A percentile compares a stretch with the other conserved stretches of the same genome.
These are phyloP conservation scores for Hymenoscyphus linearis DNA, from an alignment of 2,329 filamentous ascomycete species.

Conservation along the genomic window DNA sequence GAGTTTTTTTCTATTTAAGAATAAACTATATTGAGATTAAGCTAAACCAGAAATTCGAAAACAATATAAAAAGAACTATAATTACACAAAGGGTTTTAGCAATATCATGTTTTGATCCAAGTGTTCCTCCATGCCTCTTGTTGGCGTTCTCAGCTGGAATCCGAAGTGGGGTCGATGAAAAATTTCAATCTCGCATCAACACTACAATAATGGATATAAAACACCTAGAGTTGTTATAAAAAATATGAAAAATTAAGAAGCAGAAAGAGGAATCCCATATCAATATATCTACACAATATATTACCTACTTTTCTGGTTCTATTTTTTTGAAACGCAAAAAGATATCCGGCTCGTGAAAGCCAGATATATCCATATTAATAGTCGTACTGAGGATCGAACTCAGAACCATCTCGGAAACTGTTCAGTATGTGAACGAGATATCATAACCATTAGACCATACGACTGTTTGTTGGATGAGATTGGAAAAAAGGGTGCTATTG, in stretches of 20 bases:
- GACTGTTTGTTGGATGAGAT: slow-evolving; percentile 16
- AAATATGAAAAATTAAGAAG: not conserved
- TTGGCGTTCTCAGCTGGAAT: not conserved
- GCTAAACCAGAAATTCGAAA: too few relatives aligned
- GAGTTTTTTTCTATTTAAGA: too few relatives aligned
- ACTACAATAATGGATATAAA: not conserved
- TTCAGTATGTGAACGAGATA: slow-evolving; percentile 32
- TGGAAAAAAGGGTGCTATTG: not conserved
- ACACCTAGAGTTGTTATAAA: not conserved
- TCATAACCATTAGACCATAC: slow-evolving; percentile 33
- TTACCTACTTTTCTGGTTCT: too few relatives aligned
- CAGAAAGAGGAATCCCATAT: too few relatives aligned
- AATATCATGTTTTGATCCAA: too few relatives aligned
- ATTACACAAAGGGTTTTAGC: too few relatives aligned
- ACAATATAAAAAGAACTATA: too few relatives aligned
- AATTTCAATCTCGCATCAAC: not conserved
- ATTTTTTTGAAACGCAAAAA: too few relatives aligned
- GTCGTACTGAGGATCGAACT: slow-evolving; percentile 29
- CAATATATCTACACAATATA: too few relatives aligned
- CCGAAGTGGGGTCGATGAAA: not conserved
- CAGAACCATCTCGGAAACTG: slow-evolving; percentile 31
- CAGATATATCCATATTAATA: not conserved
- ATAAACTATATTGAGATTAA: too few relatives aligned
- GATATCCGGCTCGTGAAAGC: too few relatives aligned
- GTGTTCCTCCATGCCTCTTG: too few relatives aligned